Evolutionary conservation across 495 filamentous ascomycete genomes (phyloP).

Genomic region (Neurospora tetraspora): DNA sequence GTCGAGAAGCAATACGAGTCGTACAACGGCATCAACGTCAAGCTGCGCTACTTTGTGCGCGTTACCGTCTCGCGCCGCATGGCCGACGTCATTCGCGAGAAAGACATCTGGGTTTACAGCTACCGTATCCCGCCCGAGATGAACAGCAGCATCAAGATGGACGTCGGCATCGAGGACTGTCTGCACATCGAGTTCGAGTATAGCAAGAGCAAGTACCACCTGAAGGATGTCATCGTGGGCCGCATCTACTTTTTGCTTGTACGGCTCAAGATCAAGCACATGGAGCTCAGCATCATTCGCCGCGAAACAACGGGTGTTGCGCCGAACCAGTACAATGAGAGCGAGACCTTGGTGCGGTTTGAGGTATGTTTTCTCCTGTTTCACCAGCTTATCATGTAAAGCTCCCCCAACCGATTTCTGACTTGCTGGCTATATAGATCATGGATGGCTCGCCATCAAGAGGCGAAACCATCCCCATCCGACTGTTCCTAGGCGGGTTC

Average conservation of each 20-base stretch:
- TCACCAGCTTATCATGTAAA: not conserved
- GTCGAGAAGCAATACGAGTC: constrained; percentile 99
- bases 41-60: constrained; percentile 94
- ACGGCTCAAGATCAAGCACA: constrained; percentile 98
- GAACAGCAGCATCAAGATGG: constrained; percentile 99
- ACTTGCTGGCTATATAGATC: constrained; percentile 47
- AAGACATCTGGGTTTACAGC: constrained; percentile 99
- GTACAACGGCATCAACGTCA: constrained; percentile 99
- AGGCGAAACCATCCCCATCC: constrained; percentile 97
- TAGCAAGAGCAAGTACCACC: constrained; percentile 96
- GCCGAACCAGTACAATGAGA: constrained; percentile 99
- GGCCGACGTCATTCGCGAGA: constrained; percentile 96
- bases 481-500: constrained; percentile 95
- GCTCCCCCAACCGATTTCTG: constrained; percentile 1
- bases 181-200: constrained; percentile 99
- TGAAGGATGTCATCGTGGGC: constrained; percentile 98
- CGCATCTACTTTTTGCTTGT: constrained; percentile 98
- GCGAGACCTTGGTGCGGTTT: constrained; percentile 94
- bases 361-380: constrained; percentile 50
- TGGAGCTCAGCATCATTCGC: constrained; percentile 97
- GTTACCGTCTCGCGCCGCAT: constrained; percentile 94
- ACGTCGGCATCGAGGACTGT: constrained; percentile 98
- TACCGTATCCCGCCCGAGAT: constrained; percentile 98
- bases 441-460: constrained; percentile 97
- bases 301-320: constrained; percentile 92